Evolutionary conservation across 495 filamentous ascomycete genomes (phyloP), one percentile per base, ranked within the genome.

Genomic region (Penicillium pancosmium): DNA sequence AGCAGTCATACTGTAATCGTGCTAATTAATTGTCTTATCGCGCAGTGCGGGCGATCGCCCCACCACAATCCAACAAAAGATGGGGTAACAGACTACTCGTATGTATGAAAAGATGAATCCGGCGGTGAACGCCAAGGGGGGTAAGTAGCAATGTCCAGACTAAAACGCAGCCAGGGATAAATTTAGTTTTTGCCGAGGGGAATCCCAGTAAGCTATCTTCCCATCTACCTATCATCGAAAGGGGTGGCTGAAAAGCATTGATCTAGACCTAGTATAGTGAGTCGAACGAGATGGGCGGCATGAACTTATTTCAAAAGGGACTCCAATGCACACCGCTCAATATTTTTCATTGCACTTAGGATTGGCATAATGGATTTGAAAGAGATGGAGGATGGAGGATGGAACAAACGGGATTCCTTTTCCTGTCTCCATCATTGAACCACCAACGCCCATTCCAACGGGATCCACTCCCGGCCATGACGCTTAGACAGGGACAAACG

Each of bases 401-500:
- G 41, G 16, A 16, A 9, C 4, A 44, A 44, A 16, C 5, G 41
- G 6, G 9, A 18, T 16, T 9, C 3, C 16, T 5, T 8, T 16
- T 9, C 7, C 9, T 3, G n/a, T 16, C n/a, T 44, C 41, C 15
- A 16, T 44, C 41, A 9, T 19, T 48, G 18, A 27, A 48, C 3
- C 3, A 8, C n/a, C 21, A 23, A 5, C 6, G 11, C 11, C n/a
- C 23, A 18, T 12, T 6, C 21, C 19, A 23, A 19, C 31, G 12
- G 46, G 18, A 48, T 48, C 46, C 46, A 48, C 46, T 15, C 21
- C 41, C 41, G 0, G 23, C 19, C 46, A 48, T 48, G 46, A 48
- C 46, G 46, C 46, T 48, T 48, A 48, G 46, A 48, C 46, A 48
- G 46, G 21, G 18, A 48, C 46, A 12, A 23, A 10, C 0, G 46